A percentile compares a stretch with the other conserved stretches of the same genome.
Evolutionary conservation across 108 stramenopile genomes (phyloP).

Genomic region (Skeletonema potamos): DNA sequence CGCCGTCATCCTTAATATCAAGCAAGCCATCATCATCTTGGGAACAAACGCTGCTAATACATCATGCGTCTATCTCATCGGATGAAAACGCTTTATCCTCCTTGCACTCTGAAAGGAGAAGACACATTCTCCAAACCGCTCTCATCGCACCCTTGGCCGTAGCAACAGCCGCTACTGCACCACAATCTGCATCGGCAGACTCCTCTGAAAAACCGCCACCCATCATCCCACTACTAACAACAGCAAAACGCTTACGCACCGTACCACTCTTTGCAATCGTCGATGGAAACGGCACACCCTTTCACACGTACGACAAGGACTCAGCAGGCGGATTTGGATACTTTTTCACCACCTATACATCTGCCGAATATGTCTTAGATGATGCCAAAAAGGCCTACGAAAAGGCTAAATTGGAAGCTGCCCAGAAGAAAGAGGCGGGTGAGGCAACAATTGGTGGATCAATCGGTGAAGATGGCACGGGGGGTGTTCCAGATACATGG

Average conservation of each 20-base stretch:
- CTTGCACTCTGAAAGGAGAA: not conserved
- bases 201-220: conserved; percentile 34
- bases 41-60: not conserved
- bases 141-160: conserved; percentile 6
- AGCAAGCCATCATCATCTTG: not conserved
- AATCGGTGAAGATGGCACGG: conserved; percentile 31
- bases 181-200: not conserved
- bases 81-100: not conserved
- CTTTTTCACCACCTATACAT: conserved; percentile 29
- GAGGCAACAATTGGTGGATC: not conserved
- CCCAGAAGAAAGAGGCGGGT: conserved; percentile 13
- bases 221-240: conserved; percentile 27
- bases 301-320: conserved; percentile 47
- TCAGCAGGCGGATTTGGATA: conserved; percentile 36
- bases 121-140: conserved; percentile 7
- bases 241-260: conserved; percentile 24
- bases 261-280: conserved; percentile 41
- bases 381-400: conserved; percentile 46
- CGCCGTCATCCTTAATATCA: not conserved
- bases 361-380: conserved; percentile 35
- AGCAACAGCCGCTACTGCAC: not conserved
- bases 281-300: conserved; percentile 40
- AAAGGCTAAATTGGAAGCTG: conserved; percentile 39
- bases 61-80: not conserved
- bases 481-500: conserved; percentile 68